Evolutionary conservation across 2,329 filamentous ascomycete species (phyloP).

Genomic region (Triangularia setosa): DNA sequence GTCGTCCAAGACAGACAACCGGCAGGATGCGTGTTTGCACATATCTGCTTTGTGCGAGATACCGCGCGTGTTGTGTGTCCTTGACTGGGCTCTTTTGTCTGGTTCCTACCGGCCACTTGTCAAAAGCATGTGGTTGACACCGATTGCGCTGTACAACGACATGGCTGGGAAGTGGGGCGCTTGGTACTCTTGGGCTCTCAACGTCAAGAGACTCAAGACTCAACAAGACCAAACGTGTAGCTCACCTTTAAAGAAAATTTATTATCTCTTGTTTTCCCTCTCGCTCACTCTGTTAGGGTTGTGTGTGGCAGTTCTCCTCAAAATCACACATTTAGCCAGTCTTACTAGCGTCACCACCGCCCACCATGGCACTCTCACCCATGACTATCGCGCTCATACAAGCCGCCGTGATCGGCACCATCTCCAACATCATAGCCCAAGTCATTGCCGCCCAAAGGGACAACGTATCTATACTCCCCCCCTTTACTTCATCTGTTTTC

Average conservation of each 20-base stretch:
- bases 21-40: background rate
- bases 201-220: background rate
- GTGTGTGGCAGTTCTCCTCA: background rate
- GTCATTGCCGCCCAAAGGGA: slow-evolving; percentile 58
- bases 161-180: background rate
- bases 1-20: background rate
- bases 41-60: background rate
- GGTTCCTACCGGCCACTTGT: background rate
- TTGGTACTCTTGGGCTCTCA: background rate
- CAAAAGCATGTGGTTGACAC: background rate
- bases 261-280: background rate
- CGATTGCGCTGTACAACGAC: background rate
- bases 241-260: background rate
- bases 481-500: background rate
- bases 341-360: background rate
- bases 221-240: background rate
- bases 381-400: slow-evolving; percentile 61
- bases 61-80: background rate
- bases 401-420: slow-evolving; percentile 58
- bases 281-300: background rate
- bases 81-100: background rate
- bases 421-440: slow-evolving; percentile 73
- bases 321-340: background rate
- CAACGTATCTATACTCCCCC: slow-evolving; percentile 42
- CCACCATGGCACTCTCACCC: slow-evolving; percentile 41